Percentiles rank a stretch among this genome's conserved stretches.
Evolutionary conservation across 352 stramenopile genomes (phyloP).

Genomic region (Lagenidium giganteum): DNA sequence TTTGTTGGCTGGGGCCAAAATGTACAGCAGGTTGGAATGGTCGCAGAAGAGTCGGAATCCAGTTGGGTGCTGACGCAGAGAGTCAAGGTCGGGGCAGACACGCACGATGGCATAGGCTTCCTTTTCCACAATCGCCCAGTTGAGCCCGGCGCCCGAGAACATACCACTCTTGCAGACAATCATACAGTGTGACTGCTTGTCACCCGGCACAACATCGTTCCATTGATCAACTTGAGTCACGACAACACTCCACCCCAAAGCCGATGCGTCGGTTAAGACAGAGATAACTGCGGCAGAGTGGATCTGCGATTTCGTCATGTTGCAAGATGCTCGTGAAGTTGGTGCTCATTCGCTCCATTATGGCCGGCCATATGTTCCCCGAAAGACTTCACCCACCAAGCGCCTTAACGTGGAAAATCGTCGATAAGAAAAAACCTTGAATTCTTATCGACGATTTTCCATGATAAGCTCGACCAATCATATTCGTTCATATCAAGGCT

Average conservation of each 20-base stretch:
- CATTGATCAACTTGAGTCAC: slow-evolving; percentile 13
- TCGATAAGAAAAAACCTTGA: too few species aligned
- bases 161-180: slow-evolving; percentile 15
- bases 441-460: too few species aligned
- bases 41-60: slow-evolving; percentile 17
- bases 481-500: too few species aligned
- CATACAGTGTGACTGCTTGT: slow-evolving; percentile 13
- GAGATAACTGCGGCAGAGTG: too few species aligned
- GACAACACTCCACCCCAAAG: slow-evolving; percentile 7
- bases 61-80: neutral
- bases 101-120: slow-evolving; percentile 1
- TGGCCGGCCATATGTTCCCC: too few species aligned
- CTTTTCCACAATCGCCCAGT: slow-evolving; percentile 14
- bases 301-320: too few species aligned
- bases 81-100: neutral
- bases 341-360: too few species aligned
- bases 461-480: too few species aligned
- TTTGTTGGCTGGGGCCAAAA: slow-evolving; percentile 10
- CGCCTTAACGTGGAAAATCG: too few species aligned
- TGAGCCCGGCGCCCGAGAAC: slow-evolving; percentile 5
- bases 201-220: slow-evolving; percentile 4
- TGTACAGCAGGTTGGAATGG: slow-evolving; percentile 16
- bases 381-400: too few species aligned
- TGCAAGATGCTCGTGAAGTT: too few species aligned
- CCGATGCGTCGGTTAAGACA: slow-evolving; percentile 9